Base-by-base conservation (phyloP, 2,329 filamentous ascomycete species). In the Polychaeton citri region DNA sequence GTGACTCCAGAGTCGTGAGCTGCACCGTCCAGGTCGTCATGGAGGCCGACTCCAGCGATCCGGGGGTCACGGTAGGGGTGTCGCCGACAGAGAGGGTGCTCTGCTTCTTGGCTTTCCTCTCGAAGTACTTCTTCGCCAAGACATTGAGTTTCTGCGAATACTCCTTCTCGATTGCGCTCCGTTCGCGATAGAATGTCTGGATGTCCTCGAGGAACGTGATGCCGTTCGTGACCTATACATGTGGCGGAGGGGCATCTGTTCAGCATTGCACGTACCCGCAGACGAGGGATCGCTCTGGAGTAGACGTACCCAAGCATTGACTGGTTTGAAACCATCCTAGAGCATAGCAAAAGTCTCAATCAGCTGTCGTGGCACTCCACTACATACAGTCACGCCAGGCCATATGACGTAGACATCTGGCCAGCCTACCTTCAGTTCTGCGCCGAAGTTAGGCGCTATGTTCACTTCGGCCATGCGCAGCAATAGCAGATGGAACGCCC, bases 21-120 rank as follows among this genome's bases (percentile, higher is more conserved):
- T 96, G 90, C 3, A 87, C 90, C 9, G 84, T 81, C 90, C 90
- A 98, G 36, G 88, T 98, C 18, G 88, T 96, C 56, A 98, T 74
- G 16, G 88, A 96, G 36, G 90, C 90, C 57, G 87, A 92, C 61
- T 98, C 90, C 36, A 98, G 73, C 21, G 88, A 96, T 2, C 92
- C 90, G 1, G 90, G 90, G 2, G 90, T 96, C 70, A 96, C 81
- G 39, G 76, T 75, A 24, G 90, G 90, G 17, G 79, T 90, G 52
- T 98, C 90, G 52, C 90, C 90, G 36, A 96, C 90, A 56, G 87
- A 95, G 49, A 98, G 61, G 51, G 71, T 79, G 48, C 85, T 81
- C 30, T 81, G 80, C 65, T 90, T 95, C 62, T 79, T 86, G 32
- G 83, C 77, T 68, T 96, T 98, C 68, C 92, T 92, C 53, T 98